Evolutionary conservation across 164 flowering plant species (phyloP).

Genomic region (Vitis labrusca): DNA sequence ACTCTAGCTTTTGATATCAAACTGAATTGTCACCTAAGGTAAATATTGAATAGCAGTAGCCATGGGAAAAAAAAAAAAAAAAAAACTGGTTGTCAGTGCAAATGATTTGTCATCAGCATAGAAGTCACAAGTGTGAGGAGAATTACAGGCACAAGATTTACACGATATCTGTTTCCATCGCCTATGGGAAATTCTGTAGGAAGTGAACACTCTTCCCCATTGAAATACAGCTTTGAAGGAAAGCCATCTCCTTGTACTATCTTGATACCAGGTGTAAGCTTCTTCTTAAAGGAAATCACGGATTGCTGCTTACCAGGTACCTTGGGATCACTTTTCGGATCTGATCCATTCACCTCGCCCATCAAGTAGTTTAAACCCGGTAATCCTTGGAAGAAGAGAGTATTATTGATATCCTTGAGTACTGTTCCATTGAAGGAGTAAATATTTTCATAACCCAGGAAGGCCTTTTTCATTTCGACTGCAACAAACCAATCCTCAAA

Average conservation of each 20-base stretch:
- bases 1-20: background rate
- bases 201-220: conserved; percentile 88
- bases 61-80: too few species aligned
- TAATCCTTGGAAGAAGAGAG: conserved; percentile 74
- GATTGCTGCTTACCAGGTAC: conserved; percentile 89
- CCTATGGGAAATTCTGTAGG: conserved; percentile 49
- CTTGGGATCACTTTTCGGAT: conserved; percentile 49
- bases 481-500: conserved; percentile 66
- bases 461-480: conserved; percentile 52
- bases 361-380: conserved; percentile 51
- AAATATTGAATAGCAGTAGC: background rate
- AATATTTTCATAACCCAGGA: conserved; percentile 44
- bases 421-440: conserved; percentile 73
- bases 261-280: conserved; percentile 40
- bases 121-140: background rate
- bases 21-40: background rate
- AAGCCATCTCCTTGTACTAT: conserved; percentile 73
- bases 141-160: conserved; percentile 18
- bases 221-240: conserved; percentile 68
- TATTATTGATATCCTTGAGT: conserved; percentile 36
- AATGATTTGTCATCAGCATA: too few species aligned
- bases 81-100: too few species aligned
- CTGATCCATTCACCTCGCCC: conserved; percentile 55
- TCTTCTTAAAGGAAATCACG: conserved; percentile 72
- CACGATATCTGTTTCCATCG: conserved; percentile 13